phyloP scores from a whole-genome alignment of 306 rosid genomes.

The Vachellia pachyceras region DNA sequence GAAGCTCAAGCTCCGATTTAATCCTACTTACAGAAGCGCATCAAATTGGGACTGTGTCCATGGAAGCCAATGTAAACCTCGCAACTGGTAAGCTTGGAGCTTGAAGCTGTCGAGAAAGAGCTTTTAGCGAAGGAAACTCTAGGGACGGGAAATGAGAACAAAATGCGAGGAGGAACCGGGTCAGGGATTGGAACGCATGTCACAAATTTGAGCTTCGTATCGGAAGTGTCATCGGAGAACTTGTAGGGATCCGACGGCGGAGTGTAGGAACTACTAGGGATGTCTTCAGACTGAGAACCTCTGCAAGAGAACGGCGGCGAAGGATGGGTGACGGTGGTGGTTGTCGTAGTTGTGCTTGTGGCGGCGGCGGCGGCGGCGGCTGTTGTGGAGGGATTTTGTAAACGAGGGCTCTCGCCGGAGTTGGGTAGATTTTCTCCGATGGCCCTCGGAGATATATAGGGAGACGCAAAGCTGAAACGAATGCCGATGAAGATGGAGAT shows the following conservation, averaged over 20 bases:
- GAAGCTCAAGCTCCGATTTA: slow-evolving; percentile 88
- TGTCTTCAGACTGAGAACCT: slow-evolving; percentile 59
- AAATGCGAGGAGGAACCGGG: slow-evolving; percentile 67
- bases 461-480: no score
- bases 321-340: slow-evolving; percentile 9
- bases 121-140: slow-evolving; percentile 74
- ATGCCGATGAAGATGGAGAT: slow-evolving; percentile 57
- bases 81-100: slow-evolving; percentile 68
- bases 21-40: slow-evolving; percentile 88
- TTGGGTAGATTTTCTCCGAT: slow-evolving; percentile 29
- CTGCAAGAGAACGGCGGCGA: slow-evolving; percentile 42
- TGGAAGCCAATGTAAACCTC: slow-evolving; percentile 88
- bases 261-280: slow-evolving; percentile 89
- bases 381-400: no score
- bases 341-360: not conserved
- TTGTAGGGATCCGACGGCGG: slow-evolving; percentile 89
- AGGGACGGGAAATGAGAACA: slow-evolving; percentile 85
- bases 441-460: slow-evolving; percentile 45
- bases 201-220: slow-evolving; percentile 55
- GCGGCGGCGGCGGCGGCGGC: not conserved
- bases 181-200: slow-evolving; percentile 55
- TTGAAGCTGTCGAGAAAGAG: slow-evolving; percentile 64
- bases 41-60: slow-evolving; percentile 65
- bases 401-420: not conserved
- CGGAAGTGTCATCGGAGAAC: slow-evolving; percentile 64